These are phyloP conservation scores for Pestalotiopsis fici DNA, from an alignment of 2,329 filamentous ascomycete species.

Conservation along the genomic window DNA sequence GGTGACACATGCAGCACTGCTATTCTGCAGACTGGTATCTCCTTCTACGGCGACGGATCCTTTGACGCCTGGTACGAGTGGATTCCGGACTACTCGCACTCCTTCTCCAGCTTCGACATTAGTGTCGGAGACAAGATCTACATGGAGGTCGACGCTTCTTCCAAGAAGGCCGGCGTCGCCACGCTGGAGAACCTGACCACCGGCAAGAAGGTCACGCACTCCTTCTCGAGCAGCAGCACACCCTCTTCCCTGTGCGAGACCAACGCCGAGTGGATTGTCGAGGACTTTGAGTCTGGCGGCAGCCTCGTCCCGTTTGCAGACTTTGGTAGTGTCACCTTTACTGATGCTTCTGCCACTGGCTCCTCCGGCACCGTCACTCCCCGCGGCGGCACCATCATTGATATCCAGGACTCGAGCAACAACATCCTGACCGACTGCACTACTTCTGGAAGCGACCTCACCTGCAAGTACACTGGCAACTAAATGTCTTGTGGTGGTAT, in stretches of 20 bases:
- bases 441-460: constrained; percentile 17
- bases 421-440: constrained; percentile 32
- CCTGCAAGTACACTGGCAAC: constrained; percentile 15
- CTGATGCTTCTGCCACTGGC: constrained; percentile 33
- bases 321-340: constrained; percentile 47
- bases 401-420: constrained; percentile 40
- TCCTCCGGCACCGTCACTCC: constrained; percentile 32
- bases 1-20: constrained; percentile 56
- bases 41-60: constrained; percentile 45
- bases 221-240: constrained; percentile 42
- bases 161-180: constrained; percentile 43
- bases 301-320: constrained; percentile 44
- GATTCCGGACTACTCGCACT: constrained; percentile 57
- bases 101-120: constrained; percentile 47
- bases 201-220: constrained; percentile 51
- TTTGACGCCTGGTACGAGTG: constrained; percentile 59
- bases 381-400: constrained; percentile 40
- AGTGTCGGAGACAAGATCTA: constrained; percentile 24
- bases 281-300: constrained; percentile 47
- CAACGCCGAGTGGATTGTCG: constrained; percentile 66
- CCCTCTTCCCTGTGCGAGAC: constrained; percentile 47
- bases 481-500: not conserved
- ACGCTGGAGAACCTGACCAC: constrained; percentile 53
- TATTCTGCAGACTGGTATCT: constrained; percentile 59
- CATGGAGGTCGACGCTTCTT: constrained; percentile 35